These are phyloP conservation scores for Hevea brasiliensis DNA, from an alignment of 345 rosid genomes.

Conservation along the genomic window DNA sequence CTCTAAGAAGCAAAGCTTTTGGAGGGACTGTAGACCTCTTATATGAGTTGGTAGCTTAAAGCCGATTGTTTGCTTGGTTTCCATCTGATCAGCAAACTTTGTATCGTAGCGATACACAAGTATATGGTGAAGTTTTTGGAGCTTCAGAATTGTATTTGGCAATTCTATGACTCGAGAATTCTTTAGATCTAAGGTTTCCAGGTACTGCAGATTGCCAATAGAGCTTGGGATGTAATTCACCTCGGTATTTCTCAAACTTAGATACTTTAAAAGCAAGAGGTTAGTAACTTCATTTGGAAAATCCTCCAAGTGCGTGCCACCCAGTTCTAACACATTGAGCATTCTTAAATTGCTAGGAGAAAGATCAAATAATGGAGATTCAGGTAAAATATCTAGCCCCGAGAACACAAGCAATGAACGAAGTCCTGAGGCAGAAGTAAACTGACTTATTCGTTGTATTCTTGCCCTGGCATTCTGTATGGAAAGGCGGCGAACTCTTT, in stretches of 20 bases:
- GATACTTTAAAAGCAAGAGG: constrained; percentile 32
- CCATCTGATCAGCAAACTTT: not conserved
- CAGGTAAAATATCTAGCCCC: constrained; percentile 13
- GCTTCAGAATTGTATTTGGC: constrained; percentile 42
- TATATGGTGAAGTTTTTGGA: constrained; percentile 38
- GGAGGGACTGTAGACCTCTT: constrained; percentile 34
- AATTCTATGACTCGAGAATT: constrained; percentile 34
- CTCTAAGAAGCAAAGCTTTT: constrained; percentile 42
- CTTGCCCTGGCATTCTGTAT: constrained; percentile 18
- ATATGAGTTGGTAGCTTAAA: constrained; percentile 19
- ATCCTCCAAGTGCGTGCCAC: constrained; percentile 28
- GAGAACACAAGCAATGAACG: constrained; percentile 43
- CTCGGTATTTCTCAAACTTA: constrained; percentile 39
- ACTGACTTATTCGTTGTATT: too few species aligned
- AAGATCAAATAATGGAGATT: not conserved
- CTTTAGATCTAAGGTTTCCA: constrained; percentile 50
- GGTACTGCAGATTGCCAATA: constrained; percentile 41
- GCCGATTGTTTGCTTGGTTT: constrained; percentile 18
- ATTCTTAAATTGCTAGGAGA: constrained; percentile 20
- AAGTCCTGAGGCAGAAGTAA: constrained; percentile 15
- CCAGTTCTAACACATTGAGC: constrained; percentile 41
- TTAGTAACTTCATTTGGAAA: constrained; percentile 38
- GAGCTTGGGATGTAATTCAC: constrained; percentile 34
- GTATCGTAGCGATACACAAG: constrained; percentile 36
- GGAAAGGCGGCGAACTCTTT: constrained; percentile 46